Conservation (phyloP, 225 moss, liverwort and hornwort species). For the Physcomitrium patens region DNA sequence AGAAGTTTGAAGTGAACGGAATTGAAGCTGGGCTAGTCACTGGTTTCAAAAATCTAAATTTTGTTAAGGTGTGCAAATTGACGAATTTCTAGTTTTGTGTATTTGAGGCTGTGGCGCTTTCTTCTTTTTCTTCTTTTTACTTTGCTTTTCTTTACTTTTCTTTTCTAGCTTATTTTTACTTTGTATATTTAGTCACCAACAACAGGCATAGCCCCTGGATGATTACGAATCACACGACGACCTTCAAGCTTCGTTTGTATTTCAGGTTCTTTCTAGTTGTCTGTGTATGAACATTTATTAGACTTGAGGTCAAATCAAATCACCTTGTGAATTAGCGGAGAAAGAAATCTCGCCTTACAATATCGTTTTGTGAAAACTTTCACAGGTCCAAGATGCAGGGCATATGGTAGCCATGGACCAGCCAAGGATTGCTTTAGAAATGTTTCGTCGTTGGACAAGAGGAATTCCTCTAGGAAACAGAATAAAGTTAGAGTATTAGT, state of each 20-base stretch:
- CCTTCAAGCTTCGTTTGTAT: background rate
- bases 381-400: constrained; percentile 80
- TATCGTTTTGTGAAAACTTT: constrained; percentile 13
- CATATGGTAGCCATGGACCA: constrained; percentile 95
- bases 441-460: constrained; percentile 83
- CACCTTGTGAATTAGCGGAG: background rate
- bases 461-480: constrained; percentile 48
- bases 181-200: background rate
- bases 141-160: no score
- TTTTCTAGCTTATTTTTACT: background rate
- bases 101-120: constrained; percentile 1
- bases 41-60: constrained; percentile 69
- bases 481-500: constrained; percentile 24
- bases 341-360: constrained; percentile 5
- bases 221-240: no score
- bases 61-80: constrained; percentile 58
- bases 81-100: background rate
- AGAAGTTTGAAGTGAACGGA: constrained; percentile 69
- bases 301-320: constrained; percentile 6
- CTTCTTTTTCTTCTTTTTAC: background rate
- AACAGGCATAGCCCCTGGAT: background rate
- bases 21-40: constrained; percentile 66
- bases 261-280: constrained; percentile 10
- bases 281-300: background rate
- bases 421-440: constrained; percentile 76